Evolutionary conservation across 306 rosid species (phyloP), one percentile per base, ranked within the genome.

Genomic region (Potentilla sterilis): DNA sequence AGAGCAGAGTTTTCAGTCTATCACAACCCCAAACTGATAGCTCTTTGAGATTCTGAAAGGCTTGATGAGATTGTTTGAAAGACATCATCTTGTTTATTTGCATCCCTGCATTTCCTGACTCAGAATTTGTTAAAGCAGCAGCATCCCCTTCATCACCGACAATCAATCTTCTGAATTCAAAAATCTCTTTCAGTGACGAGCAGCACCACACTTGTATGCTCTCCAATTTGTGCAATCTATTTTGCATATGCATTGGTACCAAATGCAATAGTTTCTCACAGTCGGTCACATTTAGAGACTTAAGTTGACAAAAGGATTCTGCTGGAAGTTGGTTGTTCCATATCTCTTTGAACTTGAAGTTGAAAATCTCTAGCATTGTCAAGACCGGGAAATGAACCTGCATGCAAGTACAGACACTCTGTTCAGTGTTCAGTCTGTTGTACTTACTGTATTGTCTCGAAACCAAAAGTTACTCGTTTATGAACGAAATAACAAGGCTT

Each of bases 1-100:
- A 51, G 14, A 38, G 2, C 24, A 21, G 3, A 73, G 16, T 7
- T 43, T 13, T 43, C 49, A 41, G 41, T 1, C 2, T 0, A 55
- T n/a, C n/a, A n/a, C 67, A 57, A 0, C 0, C 0, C 0, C 2
- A 1, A 41, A 73, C 9, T 16, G 0, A 0, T 0, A 55, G 4
- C 0, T 2, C 2, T 55, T 10, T 14, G 1, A 55, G 66, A 67
- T 43, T 67, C 52, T 55, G 76, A 57, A 72, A 57, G 22, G 21
- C 51, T 40, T 22, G 66, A 54, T 0, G 15, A 57, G 34, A 21
- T 22, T 55, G 14, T 55, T 55, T 21, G 62, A 21, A 55, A 55
- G 5, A 2, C 32, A n/a, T 9, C 32, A 6, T 55, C 59, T 52
- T 52, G 34, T 55, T 55, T 55, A 21, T n/a, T 55, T 21, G 13